Evolutionary conservation across 306 rosid genomes (phyloP), one percentile per base, ranked within the genome.

Genomic region (cucumber (Cucumis sativus)): DNA sequence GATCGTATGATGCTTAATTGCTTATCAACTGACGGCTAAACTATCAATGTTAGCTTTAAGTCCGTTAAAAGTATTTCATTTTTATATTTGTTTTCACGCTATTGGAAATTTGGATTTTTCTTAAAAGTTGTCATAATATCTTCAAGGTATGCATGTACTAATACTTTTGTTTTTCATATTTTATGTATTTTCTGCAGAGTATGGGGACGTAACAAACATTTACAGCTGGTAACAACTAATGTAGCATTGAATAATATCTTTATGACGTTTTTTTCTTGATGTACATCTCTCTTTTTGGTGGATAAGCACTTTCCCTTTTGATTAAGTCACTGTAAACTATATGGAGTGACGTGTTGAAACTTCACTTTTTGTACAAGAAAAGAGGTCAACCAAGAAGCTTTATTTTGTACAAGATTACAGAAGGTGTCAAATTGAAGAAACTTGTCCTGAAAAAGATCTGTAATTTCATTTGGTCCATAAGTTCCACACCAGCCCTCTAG

Each of bases 181-280:
- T 55, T 69, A 75, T 83, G 57, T 65, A 60, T 78, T 72, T 59
- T 28, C 55, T 70, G 79, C 98, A 94, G 98, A 91, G 86, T 94
- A 90, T 80, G 98, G 97, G 78, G 96, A 94, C 84, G 88, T 94
- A 56, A 94, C 98, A 3, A 93, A 94, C 86, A 91, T 94, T 65
- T 91, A 94, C 84, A 94, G 80, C 87, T 94, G 98, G 98, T 94
- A 90, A 76, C 65, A 74, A 13, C 14, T 60, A 11, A 69, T 77
- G 84, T 83, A 68, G 75, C 56, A 43, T 41, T 43, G 37, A 43
- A 43, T 68, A 41, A 20, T 68, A 43, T 68, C 37, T 41, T 41
- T 6, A 43, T 68, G 37, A 68, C 16, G 30, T n/a, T 10, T 10
- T 43, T 47, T 45, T 25, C 56, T 68, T 41, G 1, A 68, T 43